Percentiles rank a stretch among this genome's conserved stretches.
Conservation (phyloP, 306 rosid species). For the Begonia loranthoides region DNA sequence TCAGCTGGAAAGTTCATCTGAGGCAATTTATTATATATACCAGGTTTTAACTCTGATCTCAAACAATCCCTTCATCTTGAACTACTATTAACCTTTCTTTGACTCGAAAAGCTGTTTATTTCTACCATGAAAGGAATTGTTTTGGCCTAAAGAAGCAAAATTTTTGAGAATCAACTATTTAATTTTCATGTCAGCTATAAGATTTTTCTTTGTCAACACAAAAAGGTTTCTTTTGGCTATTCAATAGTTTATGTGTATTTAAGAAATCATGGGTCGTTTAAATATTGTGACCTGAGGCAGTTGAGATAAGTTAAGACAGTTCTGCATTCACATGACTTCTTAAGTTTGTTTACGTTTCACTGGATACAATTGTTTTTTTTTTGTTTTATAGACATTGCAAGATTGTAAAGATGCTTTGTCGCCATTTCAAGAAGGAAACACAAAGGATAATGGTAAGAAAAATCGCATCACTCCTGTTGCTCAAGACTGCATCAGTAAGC, state of each 20-base stretch:
- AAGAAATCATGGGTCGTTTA: too few relatives aligned
- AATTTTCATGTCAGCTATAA: too few relatives aligned
- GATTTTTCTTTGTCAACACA: neutral
- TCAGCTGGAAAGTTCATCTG: slow-evolving; percentile 79
- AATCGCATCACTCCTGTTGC: slow-evolving; percentile 40
- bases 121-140: too few relatives aligned
- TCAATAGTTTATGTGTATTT: too few relatives aligned
- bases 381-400: slow-evolving; percentile 63
- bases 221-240: too few relatives aligned
- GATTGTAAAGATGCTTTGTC: slow-evolving; percentile 58
- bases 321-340: neutral
- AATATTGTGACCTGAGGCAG: too few relatives aligned
- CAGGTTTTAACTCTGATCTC: slow-evolving; percentile 30
- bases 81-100: too few relatives aligned
- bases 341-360: neutral
- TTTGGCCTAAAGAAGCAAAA: too few relatives aligned
- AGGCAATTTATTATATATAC: slow-evolving; percentile 62
- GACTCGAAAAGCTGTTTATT: too few relatives aligned
- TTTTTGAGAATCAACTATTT: too few relatives aligned
- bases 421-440: slow-evolving; percentile 36
- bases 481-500: slow-evolving; percentile 46
- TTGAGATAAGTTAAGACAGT: slow-evolving; percentile 23
- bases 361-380: slow-evolving; percentile 6
- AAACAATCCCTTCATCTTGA: neutral
- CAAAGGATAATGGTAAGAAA: slow-evolving; percentile 25